Conservation (phyloP, 768 basidiomycete species). For the Russula lepida region DNA sequence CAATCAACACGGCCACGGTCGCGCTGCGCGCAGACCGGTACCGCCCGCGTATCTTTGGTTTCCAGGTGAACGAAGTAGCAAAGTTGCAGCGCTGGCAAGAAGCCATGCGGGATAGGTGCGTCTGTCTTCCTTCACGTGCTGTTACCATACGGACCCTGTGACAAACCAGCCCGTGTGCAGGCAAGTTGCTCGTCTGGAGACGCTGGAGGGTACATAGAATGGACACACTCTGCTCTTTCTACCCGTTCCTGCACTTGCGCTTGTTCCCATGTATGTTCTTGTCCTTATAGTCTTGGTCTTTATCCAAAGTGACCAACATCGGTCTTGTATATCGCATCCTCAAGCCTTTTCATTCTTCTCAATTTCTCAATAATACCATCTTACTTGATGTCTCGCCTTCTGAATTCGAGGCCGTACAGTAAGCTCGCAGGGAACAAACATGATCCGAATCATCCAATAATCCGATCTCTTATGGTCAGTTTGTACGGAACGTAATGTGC, state of each 20-base stretch:
- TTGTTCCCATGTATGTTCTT: neutral
- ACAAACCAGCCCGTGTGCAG: neutral
- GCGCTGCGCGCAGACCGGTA: slow-evolving; percentile 90
- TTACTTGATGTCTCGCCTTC: neutral
- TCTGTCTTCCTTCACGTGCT: slow-evolving; percentile 8
- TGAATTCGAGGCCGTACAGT: neutral
- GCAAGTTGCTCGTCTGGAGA: slow-evolving; percentile 20
- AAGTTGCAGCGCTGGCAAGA: slow-evolving; percentile 95
- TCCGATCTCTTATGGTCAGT: too few relatives aligned
- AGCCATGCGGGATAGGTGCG: slow-evolving; percentile 78
- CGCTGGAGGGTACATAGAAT: slow-evolving; percentile 13
- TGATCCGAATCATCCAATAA: too few relatives aligned
- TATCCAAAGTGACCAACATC: neutral
- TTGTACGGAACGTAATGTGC: too few relatives aligned
- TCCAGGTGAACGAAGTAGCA: slow-evolving; percentile 90
- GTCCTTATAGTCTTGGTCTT: neutral
- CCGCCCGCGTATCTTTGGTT: slow-evolving; percentile 91
- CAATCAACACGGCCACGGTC: slow-evolving; percentile 67
- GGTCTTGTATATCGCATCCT: slow-evolving; percentile 1
- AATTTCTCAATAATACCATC: neutral
- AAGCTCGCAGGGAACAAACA: neutral
- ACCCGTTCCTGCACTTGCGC: too few relatives aligned
- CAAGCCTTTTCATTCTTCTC: neutral
- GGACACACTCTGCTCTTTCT: neutral
- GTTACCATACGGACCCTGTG: neutral